These are phyloP conservation scores for Coprinopsis cinerea DNA, from an alignment of 768 basidiomycete species.

Conservation along the genomic window DNA sequence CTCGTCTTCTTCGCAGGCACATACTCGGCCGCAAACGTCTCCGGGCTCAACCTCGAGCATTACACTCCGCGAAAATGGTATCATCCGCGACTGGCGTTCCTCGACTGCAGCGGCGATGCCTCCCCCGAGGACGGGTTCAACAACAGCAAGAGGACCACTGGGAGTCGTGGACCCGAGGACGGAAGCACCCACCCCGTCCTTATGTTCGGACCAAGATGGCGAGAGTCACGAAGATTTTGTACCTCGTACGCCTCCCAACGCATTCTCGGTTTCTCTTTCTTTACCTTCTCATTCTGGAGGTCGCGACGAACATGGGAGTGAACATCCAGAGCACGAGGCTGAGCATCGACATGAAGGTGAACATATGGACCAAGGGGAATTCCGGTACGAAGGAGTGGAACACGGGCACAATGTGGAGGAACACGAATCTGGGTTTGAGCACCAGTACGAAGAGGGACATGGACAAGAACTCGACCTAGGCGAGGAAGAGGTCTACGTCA, in stretches of 20 bases:
- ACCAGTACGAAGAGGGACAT: too few species aligned
- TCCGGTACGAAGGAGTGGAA: too few species aligned
- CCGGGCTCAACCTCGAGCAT: neutral
- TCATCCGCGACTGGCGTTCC: slow-evolving; percentile 7
- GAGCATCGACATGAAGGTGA: too few species aligned
- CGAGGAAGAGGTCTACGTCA: too few species aligned
- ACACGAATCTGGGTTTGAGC: too few species aligned
- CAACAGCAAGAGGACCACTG: slow-evolving; percentile 13
- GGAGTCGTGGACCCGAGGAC: slow-evolving; percentile 21
- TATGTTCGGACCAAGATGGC: slow-evolving; percentile 67
- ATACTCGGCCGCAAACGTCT: neutral
- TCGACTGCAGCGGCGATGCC: neutral
- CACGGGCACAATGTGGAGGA: neutral
- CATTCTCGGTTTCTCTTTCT: neutral
- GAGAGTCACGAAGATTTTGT: slow-evolving; percentile 44
- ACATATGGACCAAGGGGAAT: too few species aligned
- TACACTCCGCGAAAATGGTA: neutral
- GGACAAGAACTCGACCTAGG: too few species aligned
- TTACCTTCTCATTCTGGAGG: neutral
- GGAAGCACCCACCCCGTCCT: slow-evolving; percentile 55
- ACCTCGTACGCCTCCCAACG: slow-evolving; percentile 40
- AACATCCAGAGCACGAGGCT: too few species aligned
- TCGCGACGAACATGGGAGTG: too few species aligned
- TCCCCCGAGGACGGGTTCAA: slow-evolving; percentile 3
- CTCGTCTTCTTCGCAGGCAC: too few species aligned